Base-by-base conservation (phyloP, 208 protist genomes). In the Naegleria fowleri region DNA sequence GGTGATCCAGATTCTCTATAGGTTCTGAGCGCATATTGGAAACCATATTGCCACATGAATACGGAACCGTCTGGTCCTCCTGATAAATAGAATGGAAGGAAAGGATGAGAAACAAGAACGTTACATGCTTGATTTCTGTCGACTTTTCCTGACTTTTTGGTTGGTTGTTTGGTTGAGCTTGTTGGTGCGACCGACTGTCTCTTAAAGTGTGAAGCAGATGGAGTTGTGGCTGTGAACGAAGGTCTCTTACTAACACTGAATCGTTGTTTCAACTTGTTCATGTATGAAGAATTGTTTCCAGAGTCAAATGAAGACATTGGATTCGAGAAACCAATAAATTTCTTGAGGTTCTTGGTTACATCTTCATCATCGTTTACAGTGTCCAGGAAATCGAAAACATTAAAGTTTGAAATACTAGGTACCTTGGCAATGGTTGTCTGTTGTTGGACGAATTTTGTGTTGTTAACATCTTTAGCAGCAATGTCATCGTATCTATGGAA, bases 41-140 rank as follows among this genome's bases (percentile, higher is more conserved):
- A 36, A 25, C 91, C 91, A 48, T 38, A 92, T 48, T 90, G 88
- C 48, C 39, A 92, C 88, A 92, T 48, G 19, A 43, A 48, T 40
- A 92, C 90, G 51, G 91, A 29, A 48, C 91, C 91, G 83, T 92
- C 91, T n/a, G 15, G 0, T 48, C 83, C 58, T 15, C 91, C 91
- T 40, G 91, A 91, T 83, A 92, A 52, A 67, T 92, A 92, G 38
- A 86, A 91, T 36, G 91, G 91, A 48, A 92, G 67, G 36, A 58
- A 92, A 13, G 91, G 91, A 90, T 92, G 91, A 36, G 91, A 58
- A 19, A 52, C 15, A 39, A 92, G 43, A 25, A 25, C 29, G 25
- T 84, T 13, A 11, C 15, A 16, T 36, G 19, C 22, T 40, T 43
- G 15, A 87, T 91, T 67, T 29, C 89, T 85, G 43, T 76, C 52